Conservation (phyloP, 192 early-diverging fungal genomes). For the Allomyces macrogynus region DNA sequence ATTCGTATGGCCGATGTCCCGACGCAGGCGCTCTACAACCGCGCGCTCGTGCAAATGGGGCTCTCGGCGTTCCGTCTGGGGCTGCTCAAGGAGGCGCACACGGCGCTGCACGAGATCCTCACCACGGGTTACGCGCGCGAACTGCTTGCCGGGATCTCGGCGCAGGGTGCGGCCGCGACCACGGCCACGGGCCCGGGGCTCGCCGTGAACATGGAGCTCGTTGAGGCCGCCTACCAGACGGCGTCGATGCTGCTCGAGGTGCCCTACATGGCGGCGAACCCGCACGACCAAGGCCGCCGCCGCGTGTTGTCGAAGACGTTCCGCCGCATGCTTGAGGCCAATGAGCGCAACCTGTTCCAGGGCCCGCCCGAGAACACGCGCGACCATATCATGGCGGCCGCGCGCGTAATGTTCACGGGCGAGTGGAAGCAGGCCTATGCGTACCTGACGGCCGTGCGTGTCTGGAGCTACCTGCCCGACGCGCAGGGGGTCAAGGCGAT, state of each 20-base stretch:
- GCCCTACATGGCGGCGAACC: slow-evolving; percentile 68
- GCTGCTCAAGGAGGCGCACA: slow-evolving; percentile 68
- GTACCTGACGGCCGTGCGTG: slow-evolving; percentile 73
- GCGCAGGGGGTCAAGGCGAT: slow-evolving; percentile 76
- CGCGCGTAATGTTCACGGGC: slow-evolving; percentile 72
- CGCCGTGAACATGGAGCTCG: slow-evolving; percentile 95
- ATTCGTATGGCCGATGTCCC: slow-evolving; percentile 68
- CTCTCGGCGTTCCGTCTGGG: slow-evolving; percentile 90
- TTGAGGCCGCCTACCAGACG: slow-evolving; percentile 91
- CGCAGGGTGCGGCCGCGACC: too few species aligned
- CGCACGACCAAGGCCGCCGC: slow-evolving; percentile 25
- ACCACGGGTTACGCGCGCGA: slow-evolving; percentile 67
- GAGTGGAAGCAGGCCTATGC: slow-evolving; percentile 83
- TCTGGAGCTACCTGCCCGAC: slow-evolving; percentile 84
- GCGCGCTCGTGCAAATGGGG: slow-evolving; percentile 87
- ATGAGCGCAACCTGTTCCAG: slow-evolving; percentile 86
- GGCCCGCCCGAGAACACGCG: slow-evolving; percentile 97
- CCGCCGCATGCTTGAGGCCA: slow-evolving; percentile 79
- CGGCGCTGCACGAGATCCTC: slow-evolving; percentile 72
- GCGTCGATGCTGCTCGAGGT: slow-evolving; percentile 94
- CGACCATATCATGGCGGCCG: slow-evolving; percentile 94
- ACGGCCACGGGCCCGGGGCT: slow-evolving; percentile 56
- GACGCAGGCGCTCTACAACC: slow-evolving; percentile 92
- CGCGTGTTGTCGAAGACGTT: slow-evolving; percentile 75
- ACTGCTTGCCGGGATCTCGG: slow-evolving; percentile 39